phyloP scores from a whole-genome alignment of 257 asterid genomes.

The Jacaranda mimosifolia region DNA sequence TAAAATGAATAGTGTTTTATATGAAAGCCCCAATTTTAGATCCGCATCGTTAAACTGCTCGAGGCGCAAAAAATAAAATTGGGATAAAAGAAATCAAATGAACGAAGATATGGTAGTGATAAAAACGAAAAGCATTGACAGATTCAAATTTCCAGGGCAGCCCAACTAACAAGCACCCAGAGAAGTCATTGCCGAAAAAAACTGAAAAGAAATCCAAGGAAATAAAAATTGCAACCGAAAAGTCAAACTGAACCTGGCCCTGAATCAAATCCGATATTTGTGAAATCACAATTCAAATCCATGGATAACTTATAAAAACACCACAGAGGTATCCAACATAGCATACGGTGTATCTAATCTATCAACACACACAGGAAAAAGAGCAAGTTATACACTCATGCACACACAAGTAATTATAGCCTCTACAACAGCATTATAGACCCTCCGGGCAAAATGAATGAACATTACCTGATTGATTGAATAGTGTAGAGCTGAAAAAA shows the following conservation, averaged over 20 bases:
- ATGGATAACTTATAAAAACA: background rate
- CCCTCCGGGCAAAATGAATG: background rate
- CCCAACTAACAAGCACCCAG: background rate
- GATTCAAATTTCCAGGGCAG: constrained; percentile 28
- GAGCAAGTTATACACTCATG: background rate
- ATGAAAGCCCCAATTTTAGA: constrained; percentile 16
- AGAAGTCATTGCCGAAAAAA: constrained; percentile 8
- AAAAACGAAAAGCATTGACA: background rate
- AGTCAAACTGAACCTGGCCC: constrained; percentile 31
- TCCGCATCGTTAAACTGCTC: constrained; percentile 3
- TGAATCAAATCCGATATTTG: constrained; percentile 30
- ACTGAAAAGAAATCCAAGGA: constrained; percentile 7
- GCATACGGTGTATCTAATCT: background rate
- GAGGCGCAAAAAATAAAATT: constrained; percentile 14
- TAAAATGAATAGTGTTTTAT: background rate
- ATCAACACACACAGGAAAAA: background rate
- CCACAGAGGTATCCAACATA: background rate
- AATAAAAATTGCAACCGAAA: background rate
- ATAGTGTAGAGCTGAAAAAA: constrained; percentile 33
- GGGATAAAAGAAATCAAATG: constrained; percentile 26
- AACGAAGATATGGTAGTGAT: background rate
- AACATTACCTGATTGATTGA: constrained; percentile 44
- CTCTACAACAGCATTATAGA: constrained; percentile 21
- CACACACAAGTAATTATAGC: constrained; percentile 13
- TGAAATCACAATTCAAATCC: background rate